Evolutionary conservation across 2,329 filamentous ascomycete species (phyloP), one percentile per base, ranked within the genome.

Genomic region (Bisporella sp.): DNA sequence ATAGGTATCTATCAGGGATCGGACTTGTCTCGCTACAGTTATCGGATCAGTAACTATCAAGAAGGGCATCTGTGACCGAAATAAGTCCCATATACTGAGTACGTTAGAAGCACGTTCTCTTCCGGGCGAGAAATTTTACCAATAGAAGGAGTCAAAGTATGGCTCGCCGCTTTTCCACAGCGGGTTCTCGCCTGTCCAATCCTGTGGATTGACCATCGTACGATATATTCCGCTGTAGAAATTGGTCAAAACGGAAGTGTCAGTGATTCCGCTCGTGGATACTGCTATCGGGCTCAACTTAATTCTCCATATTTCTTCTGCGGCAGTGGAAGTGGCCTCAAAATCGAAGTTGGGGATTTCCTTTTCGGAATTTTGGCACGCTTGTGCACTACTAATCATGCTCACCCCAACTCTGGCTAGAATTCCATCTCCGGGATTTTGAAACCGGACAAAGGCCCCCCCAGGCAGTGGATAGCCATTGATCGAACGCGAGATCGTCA

Each of bases 61-160:
- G 32, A 89, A 78, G 0, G 85, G 83, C 39, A 87, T 76, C 54
- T 85, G 83, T 31, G 78, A 82, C 28, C 85, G 74, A 57, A 85
- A 88, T 0, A 77, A 77, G 58, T 89, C 85, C 85, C 85, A 89
- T 6, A 88, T 80, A 56, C 83, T 89, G 29, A 8, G 11, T 32
- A 29, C 1, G 37, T 44, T 33, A 50, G 1, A 9, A 7, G 13
- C 40, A 8, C 29, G 31, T 41, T 33, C 5, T 11, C 9, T 29
- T 45, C n/a, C n/a, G 12, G 8, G 9, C 5, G 29, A 31, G 46
- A 4, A 45, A 7, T 37, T 54, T 41, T 46, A 57, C 57, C 62
- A 64, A 64, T 89, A 90, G 59, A 85, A 87, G 1, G 82, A 86
- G 63, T 89, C 85, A 60, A 84, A 89, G 59, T 89, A 89, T 1